A percentile compares a stretch with the other conserved stretches of the same genome.
Conservation (phyloP, 495 filamentous ascomycete species). For the Trichoderma orchidacearum region DNA sequence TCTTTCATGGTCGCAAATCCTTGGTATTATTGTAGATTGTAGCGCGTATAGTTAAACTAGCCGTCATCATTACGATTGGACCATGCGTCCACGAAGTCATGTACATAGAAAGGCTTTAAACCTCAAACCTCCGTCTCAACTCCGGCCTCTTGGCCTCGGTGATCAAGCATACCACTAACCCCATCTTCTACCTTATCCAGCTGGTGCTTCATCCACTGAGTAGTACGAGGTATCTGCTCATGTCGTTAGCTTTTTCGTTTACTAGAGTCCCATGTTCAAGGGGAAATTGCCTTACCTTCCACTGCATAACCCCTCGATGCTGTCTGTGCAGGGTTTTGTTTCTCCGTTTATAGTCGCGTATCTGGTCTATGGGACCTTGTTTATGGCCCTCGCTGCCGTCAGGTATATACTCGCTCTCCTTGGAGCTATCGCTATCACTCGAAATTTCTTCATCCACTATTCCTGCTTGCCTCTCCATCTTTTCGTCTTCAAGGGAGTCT, state of each 20-base stretch:
- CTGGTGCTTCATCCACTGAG: constrained; percentile 45
- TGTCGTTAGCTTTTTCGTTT: neutral
- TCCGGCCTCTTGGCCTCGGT: constrained; percentile 42
- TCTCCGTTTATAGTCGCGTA: constrained; percentile 41
- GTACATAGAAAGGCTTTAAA: too few species aligned
- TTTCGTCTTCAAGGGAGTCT: constrained; percentile 9
- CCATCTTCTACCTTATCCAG: constrained; percentile 38
- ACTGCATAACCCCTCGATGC: constrained; percentile 56
- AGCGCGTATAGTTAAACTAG: neutral
- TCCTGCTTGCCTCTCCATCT: neutral
- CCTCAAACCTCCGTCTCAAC: constrained; percentile 50
- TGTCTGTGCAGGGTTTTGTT: constrained; percentile 45
- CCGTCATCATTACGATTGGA: neutral
- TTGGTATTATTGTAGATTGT: neutral
- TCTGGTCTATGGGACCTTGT: constrained; percentile 23
- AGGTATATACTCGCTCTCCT: constrained; percentile 11
- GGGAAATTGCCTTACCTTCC: constrained; percentile 17
- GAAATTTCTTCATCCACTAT: constrained; percentile 1
- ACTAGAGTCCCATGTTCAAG: neutral
- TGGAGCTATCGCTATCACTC: constrained; percentile 1
- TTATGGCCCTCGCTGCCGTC: constrained; percentile 21
- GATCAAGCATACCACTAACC: constrained; percentile 35
- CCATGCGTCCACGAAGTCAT: too few species aligned
- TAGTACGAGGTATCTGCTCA: constrained; percentile 24
- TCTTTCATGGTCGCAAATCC: neutral